phyloP scores from a whole-genome alignment of 768 basidiomycete genomes.

The Panus rudis region DNA sequence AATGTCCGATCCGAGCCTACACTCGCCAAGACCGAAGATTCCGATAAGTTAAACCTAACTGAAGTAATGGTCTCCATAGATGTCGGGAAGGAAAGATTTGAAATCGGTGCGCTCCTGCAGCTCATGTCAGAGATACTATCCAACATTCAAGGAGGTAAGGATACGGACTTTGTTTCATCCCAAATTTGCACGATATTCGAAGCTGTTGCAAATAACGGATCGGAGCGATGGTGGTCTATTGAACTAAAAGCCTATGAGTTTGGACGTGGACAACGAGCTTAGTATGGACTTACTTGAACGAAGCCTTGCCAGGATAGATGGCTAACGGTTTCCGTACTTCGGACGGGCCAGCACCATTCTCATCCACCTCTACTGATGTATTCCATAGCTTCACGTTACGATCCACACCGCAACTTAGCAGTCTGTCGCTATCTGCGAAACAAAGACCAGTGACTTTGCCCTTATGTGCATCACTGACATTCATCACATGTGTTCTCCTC shows the following conservation, averaged over 20 bases:
- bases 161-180: conserved; percentile 89
- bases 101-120: conserved; percentile 71
- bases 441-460: conserved; percentile 81
- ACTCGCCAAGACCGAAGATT: conserved; percentile 90
- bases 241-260: conserved; percentile 41
- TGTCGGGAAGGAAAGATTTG: conserved; percentile 80
- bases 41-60: conserved; percentile 90
- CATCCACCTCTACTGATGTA: conserved; percentile 21
- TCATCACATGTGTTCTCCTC: conserved; percentile 43
- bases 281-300: conserved; percentile 68
- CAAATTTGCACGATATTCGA: conserved; percentile 93
- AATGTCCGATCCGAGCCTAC: conserved; percentile 94
- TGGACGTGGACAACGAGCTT: conserved; percentile 1
- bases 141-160: too few relatives aligned
- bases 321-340: conserved; percentile 58
- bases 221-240: conserved; percentile 88
- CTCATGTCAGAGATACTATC: neutral
- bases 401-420: conserved; percentile 80
- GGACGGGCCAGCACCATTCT: conserved; percentile 29
- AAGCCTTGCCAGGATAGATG: conserved; percentile 77
- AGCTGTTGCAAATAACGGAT: conserved; percentile 89
- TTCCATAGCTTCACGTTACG: conserved; percentile 81
- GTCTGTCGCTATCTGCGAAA: conserved; percentile 54
- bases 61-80: conserved; percentile 84
- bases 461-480: conserved; percentile 68